A percentile compares a stretch with the other conserved stretches of the same genome.
phyloP scores from a whole-genome alignment of 768 basidiomycete genomes.

The Trametes elegans region DNA sequence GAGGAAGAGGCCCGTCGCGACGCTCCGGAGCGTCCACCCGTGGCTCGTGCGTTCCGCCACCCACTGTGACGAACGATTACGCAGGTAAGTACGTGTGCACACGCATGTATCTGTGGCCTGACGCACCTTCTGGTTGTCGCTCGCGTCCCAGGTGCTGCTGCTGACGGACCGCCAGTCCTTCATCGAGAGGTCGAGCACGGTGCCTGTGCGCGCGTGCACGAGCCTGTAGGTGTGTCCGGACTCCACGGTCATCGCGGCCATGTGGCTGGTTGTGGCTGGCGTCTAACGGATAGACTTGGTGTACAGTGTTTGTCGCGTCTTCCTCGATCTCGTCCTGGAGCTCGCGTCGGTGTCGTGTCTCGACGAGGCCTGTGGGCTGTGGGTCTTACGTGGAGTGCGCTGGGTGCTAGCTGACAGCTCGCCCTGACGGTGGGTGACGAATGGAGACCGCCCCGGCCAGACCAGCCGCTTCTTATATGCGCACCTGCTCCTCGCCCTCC shows the following conservation, averaged over 20 bases:
- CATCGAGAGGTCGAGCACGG: constrained; percentile 54
- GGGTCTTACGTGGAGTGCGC: no score
- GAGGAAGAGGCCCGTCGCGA: constrained; percentile 43
- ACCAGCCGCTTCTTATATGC: not conserved
- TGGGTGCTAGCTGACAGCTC: not conserved
- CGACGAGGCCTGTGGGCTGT: no score
- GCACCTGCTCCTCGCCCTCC: not conserved
- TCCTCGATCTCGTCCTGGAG: no score
- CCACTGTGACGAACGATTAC: constrained; percentile 40
- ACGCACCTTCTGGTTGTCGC: constrained; percentile 48
- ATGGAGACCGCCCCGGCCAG: not conserved
- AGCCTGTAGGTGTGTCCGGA: constrained; percentile 44
- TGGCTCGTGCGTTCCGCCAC: constrained; percentile 35
- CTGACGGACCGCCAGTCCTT: constrained; percentile 49
- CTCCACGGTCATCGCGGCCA: not conserved
- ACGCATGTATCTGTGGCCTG: not conserved
- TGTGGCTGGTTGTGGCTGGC: not conserved
- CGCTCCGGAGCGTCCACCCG: constrained; percentile 40
- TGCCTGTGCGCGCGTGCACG: constrained; percentile 48
- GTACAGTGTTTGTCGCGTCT: not conserved
- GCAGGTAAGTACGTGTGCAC: not conserved
- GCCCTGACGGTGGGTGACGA: not conserved
- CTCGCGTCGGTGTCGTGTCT: no score
- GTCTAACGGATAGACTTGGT: not conserved
- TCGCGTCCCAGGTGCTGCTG: constrained; percentile 42